Evolutionary conservation across 345 rosid species (phyloP).

Genomic region (Bruguiera sexangula): DNA sequence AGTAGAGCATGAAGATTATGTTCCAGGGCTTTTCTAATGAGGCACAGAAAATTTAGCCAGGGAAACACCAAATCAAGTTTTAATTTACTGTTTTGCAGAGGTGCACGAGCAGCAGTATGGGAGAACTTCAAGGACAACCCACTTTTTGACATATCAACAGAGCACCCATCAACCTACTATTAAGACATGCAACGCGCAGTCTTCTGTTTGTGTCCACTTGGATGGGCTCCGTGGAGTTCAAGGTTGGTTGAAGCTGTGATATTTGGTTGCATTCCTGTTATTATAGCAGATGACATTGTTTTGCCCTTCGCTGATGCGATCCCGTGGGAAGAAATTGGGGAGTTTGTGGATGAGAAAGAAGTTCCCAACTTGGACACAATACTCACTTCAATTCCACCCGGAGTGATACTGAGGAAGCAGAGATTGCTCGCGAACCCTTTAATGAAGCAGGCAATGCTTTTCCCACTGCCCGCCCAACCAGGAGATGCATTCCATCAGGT

Average conservation of each 20-base stretch:
- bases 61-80: no score
- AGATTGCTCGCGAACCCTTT: conserved; percentile 91
- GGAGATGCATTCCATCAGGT: conserved; percentile 91
- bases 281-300: conserved; percentile 91
- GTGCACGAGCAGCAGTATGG: conserved; percentile 97
- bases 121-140: conserved; percentile 94
- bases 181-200: conserved; percentile 96
- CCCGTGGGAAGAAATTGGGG: conserved; percentile 95
- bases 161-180: conserved; percentile 86
- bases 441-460: conserved; percentile 81
- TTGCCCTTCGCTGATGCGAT: conserved; percentile 93
- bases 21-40: not conserved
- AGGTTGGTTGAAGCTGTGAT: conserved; percentile 96
- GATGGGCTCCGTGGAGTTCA: conserved; percentile 99
- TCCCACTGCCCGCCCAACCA: conserved; percentile 76
- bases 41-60: not conserved
- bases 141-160: conserved; percentile 86
- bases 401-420: conserved; percentile 78
- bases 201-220: conserved; percentile 87
- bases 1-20: no score
- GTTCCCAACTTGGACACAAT: conserved; percentile 75
- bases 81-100: conserved; percentile 42
- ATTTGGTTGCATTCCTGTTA: conserved; percentile 94
- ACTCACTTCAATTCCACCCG: conserved; percentile 75
- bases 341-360: conserved; percentile 80